A percentile compares a stretch with the other conserved stretches of the same genome.
Conservation (phyloP, 2,329 filamentous ascomycete genomes). For the Orbilia blumenaviensis region DNA sequence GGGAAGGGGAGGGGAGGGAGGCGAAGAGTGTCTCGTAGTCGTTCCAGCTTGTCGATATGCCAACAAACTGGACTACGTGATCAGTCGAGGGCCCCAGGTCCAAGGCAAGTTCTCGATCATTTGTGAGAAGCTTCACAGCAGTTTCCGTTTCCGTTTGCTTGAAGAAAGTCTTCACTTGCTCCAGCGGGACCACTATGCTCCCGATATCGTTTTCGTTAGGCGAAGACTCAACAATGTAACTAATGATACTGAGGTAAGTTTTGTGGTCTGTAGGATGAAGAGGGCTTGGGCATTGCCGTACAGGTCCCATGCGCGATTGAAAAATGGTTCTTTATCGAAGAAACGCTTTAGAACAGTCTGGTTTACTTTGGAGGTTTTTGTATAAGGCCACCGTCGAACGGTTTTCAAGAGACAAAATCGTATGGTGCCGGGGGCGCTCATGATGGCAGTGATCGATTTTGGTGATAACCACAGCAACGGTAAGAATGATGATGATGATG, state of each 20-base stretch:
- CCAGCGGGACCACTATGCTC: constrained; percentile 54
- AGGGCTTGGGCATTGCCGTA: constrained; percentile 11
- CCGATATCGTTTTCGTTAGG: constrained; percentile 31
- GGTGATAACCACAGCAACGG: no score
- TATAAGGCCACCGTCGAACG: constrained; percentile 56
- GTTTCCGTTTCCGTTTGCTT: constrained; percentile 53
- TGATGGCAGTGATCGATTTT: background rate
- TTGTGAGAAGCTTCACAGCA: constrained; percentile 3
- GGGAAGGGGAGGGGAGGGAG: background rate
- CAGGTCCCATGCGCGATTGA: constrained; percentile 56
- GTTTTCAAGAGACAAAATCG: constrained; percentile 44
- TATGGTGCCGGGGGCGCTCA: background rate
- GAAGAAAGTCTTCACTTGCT: constrained; percentile 55
- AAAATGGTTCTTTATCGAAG: constrained; percentile 57
- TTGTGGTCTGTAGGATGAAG: background rate
- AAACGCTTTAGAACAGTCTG: constrained; percentile 55
- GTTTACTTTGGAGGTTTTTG: constrained; percentile 53
- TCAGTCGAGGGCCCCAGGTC: background rate
- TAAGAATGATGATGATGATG: no score
- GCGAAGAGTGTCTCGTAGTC: constrained; percentile 18
- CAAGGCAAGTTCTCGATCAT: constrained; percentile 20
- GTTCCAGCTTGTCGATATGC: constrained; percentile 18
- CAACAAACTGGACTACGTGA: constrained; percentile 1
- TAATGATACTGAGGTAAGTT: constrained; percentile 3
- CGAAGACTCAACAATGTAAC: constrained; percentile 50